Evolutionary conservation across 495 filamentous ascomycete species (phyloP), one percentile per base, ranked within the genome.

Genomic region (Podospora australis): DNA sequence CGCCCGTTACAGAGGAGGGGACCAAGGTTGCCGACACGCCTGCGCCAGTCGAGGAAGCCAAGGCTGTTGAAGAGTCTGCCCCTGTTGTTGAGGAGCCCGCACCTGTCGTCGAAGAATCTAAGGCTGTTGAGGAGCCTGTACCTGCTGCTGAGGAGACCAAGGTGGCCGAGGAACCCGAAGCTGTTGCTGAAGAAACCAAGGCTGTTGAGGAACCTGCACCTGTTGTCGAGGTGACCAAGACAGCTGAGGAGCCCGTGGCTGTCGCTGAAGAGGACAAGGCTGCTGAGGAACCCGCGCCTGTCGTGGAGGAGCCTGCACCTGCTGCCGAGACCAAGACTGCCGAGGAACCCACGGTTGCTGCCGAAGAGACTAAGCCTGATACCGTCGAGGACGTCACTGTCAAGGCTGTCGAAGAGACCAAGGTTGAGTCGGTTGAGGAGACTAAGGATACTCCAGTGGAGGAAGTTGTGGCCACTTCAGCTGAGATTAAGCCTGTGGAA

Each of bases 311-410:
- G n/a, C 46, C 25, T 49, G 20, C 25, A 21, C 14, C 39, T 24
- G 39, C 17, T 14, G 16, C 46, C 2, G 36, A 47, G 29, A 41
- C 48, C 1, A 45, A 25, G 16, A n/a, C 60, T 17, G 29, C 47
- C 7, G 41, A 24, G 9, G 49, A 60, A 40, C 44, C 52, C n/a
- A 16, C 29, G 29, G 34, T 48, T 36, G 41, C 26, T 39, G 20
- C 21, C 7, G 52, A 55, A 13, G 46, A 43, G 39, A 13, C 57
- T n/a, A 14, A 45, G 13, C 46, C 28, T 29, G 46, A 54, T 23
- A 19, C 50, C 13, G 28, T 30, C 10, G 41, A 39, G 17, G 44
- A 30, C 6, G 39, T 22, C 8, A 24, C 39, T 24, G 44, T 30
- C 3, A 40, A 56, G 19, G 16, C n/a, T 2, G 46, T 30, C 19